phyloP scores from a whole-genome alignment of 2,329 filamentous ascomycete genomes.

The Didymella pomorum region DNA sequence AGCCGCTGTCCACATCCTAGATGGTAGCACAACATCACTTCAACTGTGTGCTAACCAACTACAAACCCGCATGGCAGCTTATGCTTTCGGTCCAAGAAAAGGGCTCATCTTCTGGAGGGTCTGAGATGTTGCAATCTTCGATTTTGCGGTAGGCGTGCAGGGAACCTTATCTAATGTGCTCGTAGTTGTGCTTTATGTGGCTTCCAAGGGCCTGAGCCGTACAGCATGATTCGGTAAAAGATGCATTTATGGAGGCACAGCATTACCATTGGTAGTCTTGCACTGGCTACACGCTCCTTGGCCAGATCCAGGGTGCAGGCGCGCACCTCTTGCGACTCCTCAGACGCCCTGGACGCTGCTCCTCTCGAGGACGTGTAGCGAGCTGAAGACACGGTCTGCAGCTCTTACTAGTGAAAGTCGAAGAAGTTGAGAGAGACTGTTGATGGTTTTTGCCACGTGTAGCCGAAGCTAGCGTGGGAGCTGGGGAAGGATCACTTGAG shows the following conservation, averaged over 20 bases:
- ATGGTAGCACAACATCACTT: constrained; percentile 3
- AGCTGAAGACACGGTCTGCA: neutral
- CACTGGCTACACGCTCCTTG: neutral
- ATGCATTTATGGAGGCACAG: neutral
- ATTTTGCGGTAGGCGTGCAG: neutral
- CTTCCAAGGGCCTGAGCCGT: neutral
- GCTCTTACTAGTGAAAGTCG: too few species aligned
- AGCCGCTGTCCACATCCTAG: neutral
- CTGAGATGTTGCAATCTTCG: neutral
- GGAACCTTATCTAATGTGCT: neutral
- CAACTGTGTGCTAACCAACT: constrained; percentile 2
- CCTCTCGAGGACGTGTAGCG: neutral
- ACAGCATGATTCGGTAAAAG: neutral
- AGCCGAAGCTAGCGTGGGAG: constrained; percentile 5
- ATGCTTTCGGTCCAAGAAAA: neutral
- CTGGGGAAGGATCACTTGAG: constrained; percentile 1
- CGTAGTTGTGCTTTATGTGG: neutral
- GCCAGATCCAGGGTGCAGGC: neutral
- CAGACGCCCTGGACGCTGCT: neutral
- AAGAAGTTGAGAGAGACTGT: neutral
- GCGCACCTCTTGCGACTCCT: neutral
- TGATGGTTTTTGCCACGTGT: neutral
- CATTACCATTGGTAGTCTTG: neutral
- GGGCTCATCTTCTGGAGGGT: neutral
- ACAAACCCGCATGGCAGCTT: neutral